Percentiles rank a stretch among this genome's conserved stretches.
Conservation (phyloP, 768 basidiomycete genomes). For the Panaeolus papilionaceus region DNA sequence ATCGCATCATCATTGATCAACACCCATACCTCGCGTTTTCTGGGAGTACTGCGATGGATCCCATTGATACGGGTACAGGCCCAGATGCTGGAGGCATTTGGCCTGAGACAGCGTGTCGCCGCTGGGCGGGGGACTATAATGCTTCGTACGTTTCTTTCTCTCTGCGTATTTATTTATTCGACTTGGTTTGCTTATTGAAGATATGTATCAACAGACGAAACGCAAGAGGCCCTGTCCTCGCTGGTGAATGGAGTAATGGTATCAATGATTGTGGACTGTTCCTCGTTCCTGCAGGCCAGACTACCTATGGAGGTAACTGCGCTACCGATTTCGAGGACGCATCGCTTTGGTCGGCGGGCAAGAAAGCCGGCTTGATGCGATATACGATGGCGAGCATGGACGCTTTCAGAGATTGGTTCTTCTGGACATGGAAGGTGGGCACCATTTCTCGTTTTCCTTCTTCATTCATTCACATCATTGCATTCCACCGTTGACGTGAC, state of each 20-base stretch:
- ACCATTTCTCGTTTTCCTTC: neutral
- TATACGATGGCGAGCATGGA: constrained; percentile 62
- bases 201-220: constrained; percentile 57
- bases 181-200: constrained; percentile 15
- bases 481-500: neutral
- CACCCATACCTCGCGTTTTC: constrained; percentile 72
- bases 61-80: constrained; percentile 36
- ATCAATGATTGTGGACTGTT: constrained; percentile 63
- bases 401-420: constrained; percentile 48
- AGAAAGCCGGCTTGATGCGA: constrained; percentile 47
- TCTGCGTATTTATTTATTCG: constrained; percentile 41
- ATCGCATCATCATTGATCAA: constrained; percentile 65
- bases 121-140: constrained; percentile 65
- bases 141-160: constrained; percentile 40
- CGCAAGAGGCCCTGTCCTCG: constrained; percentile 66
- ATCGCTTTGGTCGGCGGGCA: constrained; percentile 54
- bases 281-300: constrained; percentile 28
- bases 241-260: constrained; percentile 12
- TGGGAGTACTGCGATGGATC: constrained; percentile 41
- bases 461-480: too few relatives aligned
- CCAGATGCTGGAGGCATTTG: constrained; percentile 49
- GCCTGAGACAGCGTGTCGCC: constrained; percentile 55
- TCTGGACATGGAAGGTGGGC: constrained; percentile 52
- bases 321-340: constrained; percentile 43
- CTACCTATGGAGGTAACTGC: neutral